Evolutionary conservation across 2,329 filamentous ascomycete species (phyloP), one percentile per base, ranked within the genome.

Genomic region (Fusarium mangiferae): DNA sequence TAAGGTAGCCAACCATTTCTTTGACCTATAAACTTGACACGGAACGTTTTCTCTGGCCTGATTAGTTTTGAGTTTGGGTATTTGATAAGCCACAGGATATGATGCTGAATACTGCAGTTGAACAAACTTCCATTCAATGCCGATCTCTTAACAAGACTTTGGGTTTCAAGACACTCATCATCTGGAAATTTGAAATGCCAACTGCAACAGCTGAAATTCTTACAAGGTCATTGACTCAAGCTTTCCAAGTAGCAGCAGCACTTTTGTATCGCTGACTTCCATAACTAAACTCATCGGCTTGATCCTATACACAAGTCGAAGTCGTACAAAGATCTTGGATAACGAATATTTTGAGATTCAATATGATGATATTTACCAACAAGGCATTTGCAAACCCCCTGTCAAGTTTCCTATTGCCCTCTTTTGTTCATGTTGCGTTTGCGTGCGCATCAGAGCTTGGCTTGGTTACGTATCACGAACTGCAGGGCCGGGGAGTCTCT

Each of bases 401-500:
- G 15, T 20, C 60, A 24, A 51, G 15, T 26, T 57, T 39, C 15
- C 22, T 14, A 36, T 30, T 36, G 24, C 41, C 18, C 30, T 42
- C 28, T 13, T 13, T 48, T 33, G 22, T 36, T 62, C 36, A 41
- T 46, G 12, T 41, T n/a, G 33, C 24, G 15, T 33, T 17, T 46
- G 11, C 28, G 24, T 26, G 11, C 24, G 39, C 26, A 46, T 24
- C 26, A 57, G 13, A 48, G 22, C 55, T 68, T 46, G 11, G 30
- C 12, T 48, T 52, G n/a, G 36, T 8, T 36, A 54, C 39, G 41
- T 65, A 56, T 36, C 39, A 44, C 42, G 28, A 33, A 35, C 36
- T 62, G 39, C 33, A 48, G n/a, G 57, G 46, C 51, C 42, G 36
- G 62, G 65, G 33, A 70, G 42, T 36, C 59, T 52, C 60, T 70